phyloP scores from a whole-genome alignment of 768 basidiomycete genomes.

The Neoboletus subvelutipes region DNA sequence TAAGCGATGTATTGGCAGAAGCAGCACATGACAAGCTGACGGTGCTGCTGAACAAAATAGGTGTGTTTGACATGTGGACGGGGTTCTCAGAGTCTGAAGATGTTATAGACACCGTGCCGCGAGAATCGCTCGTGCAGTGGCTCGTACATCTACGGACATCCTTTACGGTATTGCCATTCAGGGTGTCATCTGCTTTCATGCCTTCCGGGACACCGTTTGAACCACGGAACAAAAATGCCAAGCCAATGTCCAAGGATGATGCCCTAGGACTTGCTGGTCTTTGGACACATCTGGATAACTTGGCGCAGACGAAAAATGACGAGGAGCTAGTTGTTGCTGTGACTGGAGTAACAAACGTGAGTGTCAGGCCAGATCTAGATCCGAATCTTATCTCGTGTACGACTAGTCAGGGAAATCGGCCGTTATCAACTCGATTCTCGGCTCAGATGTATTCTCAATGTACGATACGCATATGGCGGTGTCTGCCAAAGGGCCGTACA shows the following conservation, averaged over 20 bases:
- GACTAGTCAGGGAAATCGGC: conserved; percentile 81
- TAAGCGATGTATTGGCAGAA: conserved; percentile 61
- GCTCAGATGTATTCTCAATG: conserved; percentile 50
- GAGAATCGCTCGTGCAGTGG: conserved; percentile 76
- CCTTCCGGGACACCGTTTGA: conserved; percentile 35
- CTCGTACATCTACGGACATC: conserved; percentile 54
- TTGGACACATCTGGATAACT: conserved; percentile 45
- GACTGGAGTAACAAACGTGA: conserved; percentile 80
- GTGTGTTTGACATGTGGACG: conserved; percentile 42
- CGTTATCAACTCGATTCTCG: conserved; percentile 75
- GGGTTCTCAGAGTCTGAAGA: not conserved
- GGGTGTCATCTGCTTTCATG: conserved; percentile 66
- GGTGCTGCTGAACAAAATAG: conserved; percentile 85
- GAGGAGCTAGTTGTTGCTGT: conserved; percentile 67
- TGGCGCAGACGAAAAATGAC: conserved; percentile 47
- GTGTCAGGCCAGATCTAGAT: conserved; percentile 24
- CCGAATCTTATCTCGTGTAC: conserved; percentile 6
- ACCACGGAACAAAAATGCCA: conserved; percentile 45
- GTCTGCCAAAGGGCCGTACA: conserved; percentile 54
- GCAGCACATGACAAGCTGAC: conserved; percentile 47
- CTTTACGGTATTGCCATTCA: conserved; percentile 70
- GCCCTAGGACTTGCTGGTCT: conserved; percentile 60
- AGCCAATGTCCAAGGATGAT: conserved; percentile 46
- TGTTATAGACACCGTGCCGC: conserved; percentile 69
- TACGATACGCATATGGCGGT: conserved; percentile 49